Percentiles rank a stretch among this genome's conserved stretches.
These are phyloP conservation scores for Saccharomycopsis malanga DNA, from an alignment of 805 yeast genomes.

Conservation along the genomic window DNA sequence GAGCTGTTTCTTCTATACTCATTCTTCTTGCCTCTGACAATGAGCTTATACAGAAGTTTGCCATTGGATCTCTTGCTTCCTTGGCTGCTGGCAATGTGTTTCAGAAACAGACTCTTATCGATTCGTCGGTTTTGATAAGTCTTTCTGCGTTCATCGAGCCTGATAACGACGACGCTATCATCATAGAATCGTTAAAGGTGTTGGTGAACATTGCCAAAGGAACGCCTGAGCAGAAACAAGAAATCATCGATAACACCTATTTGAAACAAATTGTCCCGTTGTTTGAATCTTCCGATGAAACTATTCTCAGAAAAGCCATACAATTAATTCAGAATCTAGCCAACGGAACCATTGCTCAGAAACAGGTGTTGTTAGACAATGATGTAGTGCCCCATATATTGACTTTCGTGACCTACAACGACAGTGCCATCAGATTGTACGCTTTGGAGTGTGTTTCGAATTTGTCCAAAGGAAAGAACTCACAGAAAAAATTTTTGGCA, in stretches of 20 bases:
- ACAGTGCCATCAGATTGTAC: slow-evolving; percentile 16
- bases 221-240: slow-evolving; percentile 21
- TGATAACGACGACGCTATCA: slow-evolving; percentile 18
- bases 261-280: slow-evolving; percentile 13
- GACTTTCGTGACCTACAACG: slow-evolving; percentile 20
- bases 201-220: slow-evolving; percentile 22
- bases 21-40: slow-evolving; percentile 17
- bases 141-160: slow-evolving; percentile 12
- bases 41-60: slow-evolving; percentile 20
- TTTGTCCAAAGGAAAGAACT: slow-evolving; percentile 20
- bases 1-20: slow-evolving; percentile 14
- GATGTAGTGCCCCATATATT: slow-evolving; percentile 22
- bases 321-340: slow-evolving; percentile 21
- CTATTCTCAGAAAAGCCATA: slow-evolving; percentile 16
- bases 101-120: slow-evolving; percentile 20
- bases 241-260: slow-evolving; percentile 15
- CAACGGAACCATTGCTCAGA: slow-evolving; percentile 14
- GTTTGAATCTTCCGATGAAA: slow-evolving; percentile 19
- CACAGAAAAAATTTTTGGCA: slow-evolving; percentile 20
- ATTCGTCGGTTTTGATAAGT: slow-evolving; percentile 8
- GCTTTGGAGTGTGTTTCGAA: slow-evolving; percentile 21
- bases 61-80: slow-evolving; percentile 18
- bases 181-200: slow-evolving; percentile 17
- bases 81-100: slow-evolving; percentile 21
- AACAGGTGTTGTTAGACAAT: slow-evolving; percentile 20